Percentiles rank a stretch among this genome's conserved stretches.
These are phyloP conservation scores for Leccinum sublutescens DNA, from an alignment of 768 basidiomycete species.

Conservation along the genomic window DNA sequence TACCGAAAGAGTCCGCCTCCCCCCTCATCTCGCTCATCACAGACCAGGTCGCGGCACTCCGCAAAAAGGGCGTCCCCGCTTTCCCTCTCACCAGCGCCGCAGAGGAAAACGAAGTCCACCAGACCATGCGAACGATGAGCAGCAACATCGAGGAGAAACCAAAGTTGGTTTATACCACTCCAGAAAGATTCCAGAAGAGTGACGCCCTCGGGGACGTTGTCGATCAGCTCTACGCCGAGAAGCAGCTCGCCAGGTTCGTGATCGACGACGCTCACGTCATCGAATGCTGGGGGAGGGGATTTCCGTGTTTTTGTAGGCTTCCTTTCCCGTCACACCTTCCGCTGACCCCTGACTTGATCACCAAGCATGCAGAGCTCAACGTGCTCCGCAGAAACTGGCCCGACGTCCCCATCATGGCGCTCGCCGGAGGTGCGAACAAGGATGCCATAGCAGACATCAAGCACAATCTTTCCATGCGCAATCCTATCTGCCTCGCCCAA, in stretches of 20 bases:
- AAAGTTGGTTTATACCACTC: conserved; percentile 82
- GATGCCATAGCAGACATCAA: conserved; percentile 79
- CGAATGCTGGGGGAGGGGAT: conserved; percentile 87
- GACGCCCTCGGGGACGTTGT: conserved; percentile 54
- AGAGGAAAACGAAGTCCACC: conserved; percentile 38
- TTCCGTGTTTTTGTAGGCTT: conserved; percentile 74
- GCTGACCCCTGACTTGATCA: conserved; percentile 11
- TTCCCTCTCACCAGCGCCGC: conserved; percentile 66
- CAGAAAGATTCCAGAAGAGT: conserved; percentile 79
- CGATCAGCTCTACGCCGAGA: conserved; percentile 48
- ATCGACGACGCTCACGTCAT: conserved; percentile 98
- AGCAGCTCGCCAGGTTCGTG: conserved; percentile 81
- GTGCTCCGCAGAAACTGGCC: conserved; percentile 73
- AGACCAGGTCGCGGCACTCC: conserved; percentile 78
- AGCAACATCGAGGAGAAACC: conserved; percentile 44
- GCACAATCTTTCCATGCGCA: conserved; percentile 60
- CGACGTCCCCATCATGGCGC: conserved; percentile 86
- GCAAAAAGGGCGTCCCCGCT: conserved; percentile 63
- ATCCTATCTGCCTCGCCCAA: conserved; percentile 59
- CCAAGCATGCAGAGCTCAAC: conserved; percentile 67
- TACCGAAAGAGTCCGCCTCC: conserved; percentile 31
- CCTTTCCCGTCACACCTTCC: background rate
- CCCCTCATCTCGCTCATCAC: conserved; percentile 87
- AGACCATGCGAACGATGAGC: conserved; percentile 43
- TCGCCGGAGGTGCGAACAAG: conserved; percentile 91